Conservation (phyloP, 2,329 filamentous ascomycete genomes). For the Cercospora sesami region DNA sequence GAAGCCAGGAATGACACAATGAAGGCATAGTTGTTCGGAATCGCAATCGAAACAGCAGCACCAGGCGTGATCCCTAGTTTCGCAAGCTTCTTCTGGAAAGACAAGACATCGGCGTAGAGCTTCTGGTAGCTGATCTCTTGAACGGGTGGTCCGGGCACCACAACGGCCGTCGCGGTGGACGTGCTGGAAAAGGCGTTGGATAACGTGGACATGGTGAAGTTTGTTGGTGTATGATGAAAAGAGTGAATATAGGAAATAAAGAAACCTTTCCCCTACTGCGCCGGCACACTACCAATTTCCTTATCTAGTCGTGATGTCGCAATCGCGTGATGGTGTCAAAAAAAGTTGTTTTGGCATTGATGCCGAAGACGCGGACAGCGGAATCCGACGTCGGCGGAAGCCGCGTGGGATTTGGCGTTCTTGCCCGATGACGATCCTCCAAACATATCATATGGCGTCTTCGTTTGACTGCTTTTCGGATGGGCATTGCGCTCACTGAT, state of each 20-base stretch:
- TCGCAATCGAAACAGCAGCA: conserved; percentile 76
- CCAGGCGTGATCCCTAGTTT: conserved; percentile 67
- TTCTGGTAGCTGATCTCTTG: conserved; percentile 69
- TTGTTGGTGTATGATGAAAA: background rate
- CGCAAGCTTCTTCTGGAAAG: conserved; percentile 77
- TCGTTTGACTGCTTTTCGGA: background rate
- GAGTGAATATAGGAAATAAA: background rate
- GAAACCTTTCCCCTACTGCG: background rate
- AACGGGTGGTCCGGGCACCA: conserved; percentile 67
- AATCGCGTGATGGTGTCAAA: background rate
- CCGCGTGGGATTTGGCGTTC: background rate
- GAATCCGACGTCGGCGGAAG: background rate
- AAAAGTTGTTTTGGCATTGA: conserved; percentile 1
- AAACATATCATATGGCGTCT: background rate
- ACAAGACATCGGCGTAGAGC: conserved; percentile 63
- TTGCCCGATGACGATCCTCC: background rate
- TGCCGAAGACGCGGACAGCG: background rate
- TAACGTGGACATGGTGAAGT: conserved; percentile 54
- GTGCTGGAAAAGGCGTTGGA: conserved; percentile 57
- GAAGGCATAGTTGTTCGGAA: conserved; percentile 84
- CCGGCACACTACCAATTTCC: background rate
- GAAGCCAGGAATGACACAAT: conserved; percentile 83
- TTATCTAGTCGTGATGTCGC: conserved; percentile 1
- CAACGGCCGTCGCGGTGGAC: conserved; percentile 62
- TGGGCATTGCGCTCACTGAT: background rate